Percentiles rank a stretch among this genome's conserved stretches.
These are phyloP conservation scores for Colletotrichum chlorophyti DNA, from an alignment of 2,329 filamentous ascomycete species.

Conservation along the genomic window DNA sequence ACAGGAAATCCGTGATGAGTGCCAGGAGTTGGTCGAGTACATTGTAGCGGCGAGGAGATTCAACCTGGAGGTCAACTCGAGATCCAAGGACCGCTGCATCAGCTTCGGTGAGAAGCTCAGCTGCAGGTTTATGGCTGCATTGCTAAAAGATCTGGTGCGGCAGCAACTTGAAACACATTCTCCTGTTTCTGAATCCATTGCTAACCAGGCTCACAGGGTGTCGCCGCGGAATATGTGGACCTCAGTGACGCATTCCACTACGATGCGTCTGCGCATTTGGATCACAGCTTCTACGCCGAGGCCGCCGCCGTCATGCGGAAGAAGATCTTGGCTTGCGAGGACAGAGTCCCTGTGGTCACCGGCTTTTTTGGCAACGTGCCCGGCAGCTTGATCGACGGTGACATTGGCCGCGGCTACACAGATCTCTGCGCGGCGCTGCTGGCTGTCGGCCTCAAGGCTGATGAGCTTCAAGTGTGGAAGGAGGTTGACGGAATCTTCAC, in stretches of 20 bases:
- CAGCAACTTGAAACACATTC: background rate
- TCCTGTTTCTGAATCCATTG: background rate
- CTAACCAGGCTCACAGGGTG: conserved; percentile 58
- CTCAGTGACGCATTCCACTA: conserved; percentile 82
- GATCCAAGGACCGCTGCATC: conserved; percentile 86
- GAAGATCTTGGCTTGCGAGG: conserved; percentile 69
- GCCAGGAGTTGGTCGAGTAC: conserved; percentile 79
- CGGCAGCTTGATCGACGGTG: conserved; percentile 84
- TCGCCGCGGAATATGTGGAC: conserved; percentile 90
- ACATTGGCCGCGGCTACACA: conserved; percentile 94
- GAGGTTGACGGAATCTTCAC: conserved; percentile 96
- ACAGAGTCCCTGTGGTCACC: conserved; percentile 79
- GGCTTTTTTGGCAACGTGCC: conserved; percentile 96
- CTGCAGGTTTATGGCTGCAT: conserved; percentile 86
- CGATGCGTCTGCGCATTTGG: conserved; percentile 64
- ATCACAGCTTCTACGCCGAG: conserved; percentile 73
- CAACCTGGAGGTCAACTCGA: conserved; percentile 77
- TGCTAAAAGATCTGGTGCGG: conserved; percentile 75
- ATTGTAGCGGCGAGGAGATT: conserved; percentile 69
- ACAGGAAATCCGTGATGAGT: conserved; percentile 77
- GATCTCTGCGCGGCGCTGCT: conserved; percentile 93
- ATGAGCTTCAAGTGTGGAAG: conserved; percentile 97
- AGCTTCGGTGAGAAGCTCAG: conserved; percentile 96
- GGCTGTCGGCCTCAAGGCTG: conserved; percentile 84
- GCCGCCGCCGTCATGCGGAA: conserved; percentile 67